These are phyloP conservation scores for Gossypium aridum DNA, from an alignment of 441 rosid genomes.

Conservation along the genomic window DNA sequence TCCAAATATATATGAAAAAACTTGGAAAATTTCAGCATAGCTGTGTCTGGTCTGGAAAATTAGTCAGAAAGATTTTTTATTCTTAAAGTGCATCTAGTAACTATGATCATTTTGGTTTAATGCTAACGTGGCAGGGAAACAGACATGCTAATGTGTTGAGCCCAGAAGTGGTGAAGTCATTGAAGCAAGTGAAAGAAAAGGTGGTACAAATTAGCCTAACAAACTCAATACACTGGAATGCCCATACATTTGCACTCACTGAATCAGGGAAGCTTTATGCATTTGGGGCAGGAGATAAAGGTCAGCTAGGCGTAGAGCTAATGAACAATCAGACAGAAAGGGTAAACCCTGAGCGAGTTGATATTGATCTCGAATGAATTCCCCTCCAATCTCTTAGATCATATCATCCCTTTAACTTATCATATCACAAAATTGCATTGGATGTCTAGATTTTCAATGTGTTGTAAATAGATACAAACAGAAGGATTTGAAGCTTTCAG, in stretches of 20 bases:
- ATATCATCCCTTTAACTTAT: slow-evolving; percentile 11
- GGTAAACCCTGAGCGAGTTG: slow-evolving; percentile 61
- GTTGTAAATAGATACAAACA: slow-evolving; percentile 46
- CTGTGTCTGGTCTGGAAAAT: background rate
- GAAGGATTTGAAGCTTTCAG: slow-evolving; percentile 33
- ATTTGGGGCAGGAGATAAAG: slow-evolving; percentile 90
- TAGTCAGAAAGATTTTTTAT: background rate
- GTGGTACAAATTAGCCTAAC: slow-evolving; percentile 84
- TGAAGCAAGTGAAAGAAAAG: slow-evolving; percentile 64
- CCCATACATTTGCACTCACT: slow-evolving; percentile 86
- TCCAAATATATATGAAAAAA: background rate
- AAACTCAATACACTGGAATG: slow-evolving; percentile 80
- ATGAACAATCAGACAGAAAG: slow-evolving; percentile 57
- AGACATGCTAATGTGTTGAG: slow-evolving; percentile 63
- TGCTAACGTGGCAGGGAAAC: slow-evolving; percentile 37
- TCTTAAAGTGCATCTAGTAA: background rate
- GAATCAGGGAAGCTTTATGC: slow-evolving; percentile 83
- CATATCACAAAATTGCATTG: slow-evolving; percentile 28
- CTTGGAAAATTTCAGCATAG: background rate
- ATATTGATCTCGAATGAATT: slow-evolving; percentile 41
- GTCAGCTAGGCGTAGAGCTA: slow-evolving; percentile 84
- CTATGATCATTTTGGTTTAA: background rate
- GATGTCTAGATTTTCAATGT: slow-evolving; percentile 34
- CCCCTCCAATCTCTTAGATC: slow-evolving; percentile 7
- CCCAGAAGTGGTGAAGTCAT: slow-evolving; percentile 68